A percentile compares a stretch with the other conserved stretches of the same genome.
phyloP scores from a whole-genome alignment of 1,139 yeast species.

The Hemisphaericaspora xylanilytica region DNA sequence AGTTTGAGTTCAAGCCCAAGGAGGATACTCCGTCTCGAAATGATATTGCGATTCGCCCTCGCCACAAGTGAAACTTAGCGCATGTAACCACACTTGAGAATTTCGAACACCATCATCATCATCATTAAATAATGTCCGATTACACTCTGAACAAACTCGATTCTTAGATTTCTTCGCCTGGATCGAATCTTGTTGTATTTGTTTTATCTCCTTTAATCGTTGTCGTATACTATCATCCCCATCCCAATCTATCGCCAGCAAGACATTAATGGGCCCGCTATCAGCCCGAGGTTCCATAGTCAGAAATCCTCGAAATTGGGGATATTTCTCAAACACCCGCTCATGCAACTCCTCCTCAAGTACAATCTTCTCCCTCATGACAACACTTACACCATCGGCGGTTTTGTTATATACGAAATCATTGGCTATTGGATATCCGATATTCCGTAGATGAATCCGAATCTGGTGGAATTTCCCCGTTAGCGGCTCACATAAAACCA shows the following conservation, averaged over 20 bases:
- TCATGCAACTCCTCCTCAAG: constrained; percentile 31
- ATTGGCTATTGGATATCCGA: constrained; percentile 68
- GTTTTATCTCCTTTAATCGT: constrained; percentile 18
- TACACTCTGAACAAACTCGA: constrained; percentile 42
- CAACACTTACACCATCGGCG: constrained; percentile 1
- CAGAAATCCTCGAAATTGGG: constrained; percentile 15
- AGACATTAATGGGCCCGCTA: constrained; percentile 18
- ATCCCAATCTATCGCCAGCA: constrained; percentile 16
- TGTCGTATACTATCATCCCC: constrained; percentile 9
- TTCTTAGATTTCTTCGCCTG: background rate
- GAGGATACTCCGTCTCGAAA: constrained; percentile 38
- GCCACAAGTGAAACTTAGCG: constrained; percentile 24
- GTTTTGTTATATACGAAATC: constrained; percentile 55
- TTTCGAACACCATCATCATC: constrained; percentile 10
- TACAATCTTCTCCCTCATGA: constrained; percentile 19
- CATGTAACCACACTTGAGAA: constrained; percentile 54
- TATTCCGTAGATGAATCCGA: constrained; percentile 63
- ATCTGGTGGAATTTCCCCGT: constrained; percentile 83
- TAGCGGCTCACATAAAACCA: constrained; percentile 63
- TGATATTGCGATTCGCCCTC: constrained; percentile 14
- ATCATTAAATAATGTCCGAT: constrained; percentile 32
- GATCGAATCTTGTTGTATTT: constrained; percentile 10
- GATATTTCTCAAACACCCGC: constrained; percentile 19
- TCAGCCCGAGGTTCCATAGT: constrained; percentile 4
- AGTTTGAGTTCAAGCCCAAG: constrained; percentile 39